Conservation (phyloP, 2,329 filamentous ascomycete genomes). For the Dothideomycetes sp. region DNA sequence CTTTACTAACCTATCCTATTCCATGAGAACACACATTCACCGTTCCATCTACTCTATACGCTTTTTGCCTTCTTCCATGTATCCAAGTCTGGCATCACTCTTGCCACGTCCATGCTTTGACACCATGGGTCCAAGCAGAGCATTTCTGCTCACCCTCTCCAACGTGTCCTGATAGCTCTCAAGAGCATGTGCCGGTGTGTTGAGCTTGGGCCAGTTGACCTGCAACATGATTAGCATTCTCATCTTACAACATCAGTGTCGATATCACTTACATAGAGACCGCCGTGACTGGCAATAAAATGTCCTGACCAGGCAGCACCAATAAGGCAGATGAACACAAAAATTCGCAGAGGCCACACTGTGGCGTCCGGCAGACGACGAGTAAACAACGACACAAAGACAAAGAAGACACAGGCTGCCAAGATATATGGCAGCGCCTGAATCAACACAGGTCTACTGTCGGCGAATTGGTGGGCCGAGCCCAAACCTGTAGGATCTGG, state of each 20-base stretch:
- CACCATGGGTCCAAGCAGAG: conserved; percentile 68
- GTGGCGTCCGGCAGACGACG: conserved; percentile 61
- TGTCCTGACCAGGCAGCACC: conserved; percentile 61
- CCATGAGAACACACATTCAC: too few relatives aligned
- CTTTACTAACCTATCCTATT: too few relatives aligned
- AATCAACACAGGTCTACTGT: conserved; percentile 75
- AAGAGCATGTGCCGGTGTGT: conserved; percentile 73
- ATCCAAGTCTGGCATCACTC: conserved; percentile 72
- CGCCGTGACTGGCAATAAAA: conserved; percentile 77
- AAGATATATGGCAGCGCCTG: conserved; percentile 91
- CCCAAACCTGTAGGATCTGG: conserved; percentile 64
- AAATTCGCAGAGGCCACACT: conserved; percentile 71
- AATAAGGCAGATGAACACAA: conserved; percentile 67
- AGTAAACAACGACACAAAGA: conserved; percentile 66
- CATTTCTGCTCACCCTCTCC: conserved; percentile 70
- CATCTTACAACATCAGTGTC: conserved; percentile 8
- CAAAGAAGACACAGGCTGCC: conserved; percentile 75
- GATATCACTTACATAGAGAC: conserved; percentile 81
- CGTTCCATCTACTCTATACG: conserved; percentile 61
- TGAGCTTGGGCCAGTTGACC: conserved; percentile 98
- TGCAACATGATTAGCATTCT: conserved; percentile 31
- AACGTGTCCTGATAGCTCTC: conserved; percentile 88
- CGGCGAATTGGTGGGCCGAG: conserved; percentile 66
- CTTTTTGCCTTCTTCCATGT: conserved; percentile 96
- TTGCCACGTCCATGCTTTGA: conserved; percentile 67